Evolutionary conservation across 2,329 filamentous ascomycete species (phyloP), one percentile per base, ranked within the genome.

Genomic region (Septoria petroselini): DNA sequence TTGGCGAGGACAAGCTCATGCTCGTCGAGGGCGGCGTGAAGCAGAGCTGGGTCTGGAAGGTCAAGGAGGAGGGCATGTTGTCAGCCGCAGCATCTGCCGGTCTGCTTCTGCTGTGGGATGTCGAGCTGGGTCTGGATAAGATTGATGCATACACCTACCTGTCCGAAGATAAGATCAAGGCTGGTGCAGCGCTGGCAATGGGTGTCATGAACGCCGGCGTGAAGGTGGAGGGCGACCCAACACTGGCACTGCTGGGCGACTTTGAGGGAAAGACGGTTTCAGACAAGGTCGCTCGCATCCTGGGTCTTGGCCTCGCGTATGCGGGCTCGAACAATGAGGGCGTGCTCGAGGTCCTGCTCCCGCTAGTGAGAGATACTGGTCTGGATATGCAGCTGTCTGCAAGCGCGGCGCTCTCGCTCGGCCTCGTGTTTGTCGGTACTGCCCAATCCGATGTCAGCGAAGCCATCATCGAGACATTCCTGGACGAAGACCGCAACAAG

Each of bases 21-120:
- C 76, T 97, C 50, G 85, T 89, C 34, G 86, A 93, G 15, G 85
- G 88, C 27, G 71, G 69, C 52, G 85, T 90, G 57, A 94, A 95
- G 74, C 84, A 86, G 62, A 88, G 86, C 57, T 98, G 93, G 91
- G 88, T 98, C 3, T 98, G 90, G 89, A 98, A 97, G 76, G 97
- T 94, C 15, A 98, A 98, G 73, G 90, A 94, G 34, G 91, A 96
- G 64, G 93, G 93, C 57, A 95, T 95, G 90, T 80, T 95, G 71
- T 97, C 93, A 1, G 96, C 91, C 0, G 87, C 94, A 31, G 94
- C 94, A 3, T 97, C 93, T 0, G 74, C 96, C 60, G 93, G 93
- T 65, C 91, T 93, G 63, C 77, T 98, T 14, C 77, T 95, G 67
- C 81, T 95, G 64, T 95, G 93, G 88, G 91, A 98, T 65, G 85